phyloP scores from a whole-genome alignment of 805 yeast species.

The Barnettozyma californica region DNA sequence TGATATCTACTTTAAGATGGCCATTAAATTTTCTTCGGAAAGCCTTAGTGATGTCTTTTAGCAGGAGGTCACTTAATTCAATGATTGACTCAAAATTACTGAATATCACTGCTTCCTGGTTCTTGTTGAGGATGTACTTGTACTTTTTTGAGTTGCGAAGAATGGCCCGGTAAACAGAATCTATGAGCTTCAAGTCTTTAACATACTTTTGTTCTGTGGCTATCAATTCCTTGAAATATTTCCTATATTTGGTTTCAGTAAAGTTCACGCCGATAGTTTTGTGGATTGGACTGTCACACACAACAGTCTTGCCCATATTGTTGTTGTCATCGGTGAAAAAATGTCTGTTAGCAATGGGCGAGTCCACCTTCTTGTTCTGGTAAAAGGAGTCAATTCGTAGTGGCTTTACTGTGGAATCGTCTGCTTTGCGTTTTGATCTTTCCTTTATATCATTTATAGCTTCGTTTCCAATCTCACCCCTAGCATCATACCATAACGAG shows the following conservation, averaged over 20 bases:
- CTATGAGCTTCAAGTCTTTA: slow-evolving; percentile 26
- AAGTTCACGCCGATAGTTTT: slow-evolving; percentile 3
- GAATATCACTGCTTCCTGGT: slow-evolving; percentile 36
- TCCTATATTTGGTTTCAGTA: slow-evolving; percentile 16
- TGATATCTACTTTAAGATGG: slow-evolving; percentile 4
- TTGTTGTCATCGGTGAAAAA: slow-evolving; percentile 16
- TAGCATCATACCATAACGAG: slow-evolving; percentile 37
- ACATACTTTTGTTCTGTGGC: slow-evolving; percentile 32
- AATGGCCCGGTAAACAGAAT: slow-evolving; percentile 29
- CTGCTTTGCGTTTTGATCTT: slow-evolving; percentile 14
- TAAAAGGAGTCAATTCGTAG: slow-evolving; percentile 23
- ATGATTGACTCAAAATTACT: slow-evolving; percentile 38
- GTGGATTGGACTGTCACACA: slow-evolving; percentile 8
- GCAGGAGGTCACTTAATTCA: slow-evolving; percentile 31
- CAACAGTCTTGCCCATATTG: neutral
- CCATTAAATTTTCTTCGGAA: neutral
- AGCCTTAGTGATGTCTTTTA: slow-evolving; percentile 15
- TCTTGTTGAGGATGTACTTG: slow-evolving; percentile 27
- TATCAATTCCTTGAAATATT: slow-evolving; percentile 25
- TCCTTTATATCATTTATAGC: slow-evolving; percentile 29
- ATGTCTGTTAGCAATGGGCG: slow-evolving; percentile 28
- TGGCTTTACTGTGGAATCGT: slow-evolving; percentile 4
- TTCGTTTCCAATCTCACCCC: slow-evolving; percentile 29
- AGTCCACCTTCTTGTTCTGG: slow-evolving; percentile 28
- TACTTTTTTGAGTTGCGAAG: slow-evolving; percentile 27